Conservation (phyloP, 805 yeast genomes). For the Lipomyces lipofer region DNA sequence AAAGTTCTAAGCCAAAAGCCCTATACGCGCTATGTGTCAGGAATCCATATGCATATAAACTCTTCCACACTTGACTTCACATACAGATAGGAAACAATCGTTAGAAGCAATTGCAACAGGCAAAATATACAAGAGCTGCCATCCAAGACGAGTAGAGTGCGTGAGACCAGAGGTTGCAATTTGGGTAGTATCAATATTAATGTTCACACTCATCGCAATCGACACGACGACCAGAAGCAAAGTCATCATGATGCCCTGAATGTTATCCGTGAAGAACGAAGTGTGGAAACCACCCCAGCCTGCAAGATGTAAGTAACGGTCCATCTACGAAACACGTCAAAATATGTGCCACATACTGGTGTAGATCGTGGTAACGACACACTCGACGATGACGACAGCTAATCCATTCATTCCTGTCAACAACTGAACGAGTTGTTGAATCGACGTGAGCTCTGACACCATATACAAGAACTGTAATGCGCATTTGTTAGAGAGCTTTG, state of each 20-base stretch:
- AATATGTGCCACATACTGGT: too few relatives aligned
- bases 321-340: too few relatives aligned
- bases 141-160: conserved; percentile 70
- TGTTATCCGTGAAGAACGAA: conserved; percentile 81
- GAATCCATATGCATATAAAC: too few relatives aligned
- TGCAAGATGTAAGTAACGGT: too few relatives aligned
- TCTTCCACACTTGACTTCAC: too few relatives aligned
- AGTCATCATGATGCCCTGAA: conserved; percentile 77
- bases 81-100: conserved; percentile 72
- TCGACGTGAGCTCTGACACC: conserved; percentile 83
- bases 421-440: conserved; percentile 72
- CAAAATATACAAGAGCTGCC: conserved; percentile 85
- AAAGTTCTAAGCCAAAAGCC: conserved; percentile 95
- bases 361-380: conserved; percentile 82
- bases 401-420: conserved; percentile 77
- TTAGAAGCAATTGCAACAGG: conserved; percentile 86
- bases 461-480: conserved; percentile 59
- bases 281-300: conserved; percentile 87
- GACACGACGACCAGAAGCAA: conserved; percentile 67
- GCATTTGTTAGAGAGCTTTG: background rate
- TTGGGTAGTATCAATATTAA: conserved; percentile 57
- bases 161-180: conserved; percentile 67
- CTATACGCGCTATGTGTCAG: too few relatives aligned
- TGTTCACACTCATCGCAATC: conserved; percentile 74
- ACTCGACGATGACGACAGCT: conserved; percentile 80